Conservation (phyloP, 192 early-diverging fungal genomes). For the Umbelopsis vinacea region DNA sequence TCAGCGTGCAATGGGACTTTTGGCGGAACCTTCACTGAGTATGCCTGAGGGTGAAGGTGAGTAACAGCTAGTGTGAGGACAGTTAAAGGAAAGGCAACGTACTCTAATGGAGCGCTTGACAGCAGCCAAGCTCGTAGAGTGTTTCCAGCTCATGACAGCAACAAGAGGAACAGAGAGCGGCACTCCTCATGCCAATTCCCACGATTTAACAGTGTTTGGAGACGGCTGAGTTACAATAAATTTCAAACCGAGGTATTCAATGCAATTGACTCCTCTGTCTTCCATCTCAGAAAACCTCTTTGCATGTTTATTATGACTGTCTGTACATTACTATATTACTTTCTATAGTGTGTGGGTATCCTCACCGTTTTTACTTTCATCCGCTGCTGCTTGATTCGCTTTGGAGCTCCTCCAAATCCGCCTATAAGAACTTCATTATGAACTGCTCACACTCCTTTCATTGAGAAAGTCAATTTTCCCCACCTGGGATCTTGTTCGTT, state of each 20-base stretch:
- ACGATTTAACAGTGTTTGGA: background rate
- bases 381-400: conserved; percentile 15
- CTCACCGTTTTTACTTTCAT: conserved; percentile 7
- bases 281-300: no score
- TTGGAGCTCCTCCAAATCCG: background rate
- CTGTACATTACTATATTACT: no score
- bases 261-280: no score
- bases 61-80: background rate
- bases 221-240: no score
- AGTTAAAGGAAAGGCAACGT: background rate
- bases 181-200: background rate
- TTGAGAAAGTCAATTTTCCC: background rate
- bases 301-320: no score
- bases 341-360: background rate
- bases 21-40: conserved; percentile 1
- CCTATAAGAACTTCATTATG: conserved; percentile 2
- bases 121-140: background rate
- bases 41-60: conserved; percentile 12
- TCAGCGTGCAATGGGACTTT: conserved; percentile 68
- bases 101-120: conserved; percentile 15
- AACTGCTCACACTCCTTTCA: background rate
- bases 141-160: conserved; percentile 19
- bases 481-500: conserved; percentile 13
- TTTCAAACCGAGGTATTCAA: no score
- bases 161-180: background rate